Base-by-base conservation (phyloP, 148 eudicot genomes). In the Talinum fruticosum region DNA sequence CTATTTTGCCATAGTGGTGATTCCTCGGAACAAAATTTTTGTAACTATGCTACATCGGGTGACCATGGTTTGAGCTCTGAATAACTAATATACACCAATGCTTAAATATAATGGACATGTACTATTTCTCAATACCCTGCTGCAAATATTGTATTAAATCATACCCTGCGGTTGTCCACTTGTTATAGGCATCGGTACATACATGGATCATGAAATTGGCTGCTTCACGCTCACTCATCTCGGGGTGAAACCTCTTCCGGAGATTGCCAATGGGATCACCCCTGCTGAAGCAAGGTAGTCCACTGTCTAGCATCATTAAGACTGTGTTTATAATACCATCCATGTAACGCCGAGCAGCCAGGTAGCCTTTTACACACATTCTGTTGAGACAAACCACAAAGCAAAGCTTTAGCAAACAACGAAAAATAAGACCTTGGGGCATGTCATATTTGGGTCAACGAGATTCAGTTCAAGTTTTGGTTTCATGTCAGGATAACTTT, bases 121-220 rank as follows among this genome's bases (percentile, higher is more conserved):
- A 72, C 83, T 84, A 96, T 83, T 96, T 96, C 79, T 96, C 99
- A 21, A 96, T 93, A 77, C 99, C 98, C 81, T 96, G 98, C 82
- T 96, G 99, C 84, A 96, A 74, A 85, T 96, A 96, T 76, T 96
- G 99, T 78, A 96, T 96, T 79, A 96, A 83, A 89, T 96, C 99
- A 71, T 96, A 96, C 10, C 99, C 99, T 10, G 97, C 98, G 70
- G 99, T 96, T 1, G 97, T 91, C 99, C 99, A 96, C 82, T 96
- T 96, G 83, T 93, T 93, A 79, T 96, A 96, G 62, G 99, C 97
- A 79, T 91, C 99, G 10, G 94, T 90, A 87, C 98, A 96, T 35
- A 83, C 90, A 36, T 87, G 91, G 65, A 93, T 96, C 99, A 96
- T 96, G 88, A 90, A 96, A 79, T 85, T 89, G 59, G 98, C 97